These are phyloP conservation scores for Lasiosphaeria ovina DNA, from an alignment of 495 filamentous ascomycete genomes.

Conservation along the genomic window DNA sequence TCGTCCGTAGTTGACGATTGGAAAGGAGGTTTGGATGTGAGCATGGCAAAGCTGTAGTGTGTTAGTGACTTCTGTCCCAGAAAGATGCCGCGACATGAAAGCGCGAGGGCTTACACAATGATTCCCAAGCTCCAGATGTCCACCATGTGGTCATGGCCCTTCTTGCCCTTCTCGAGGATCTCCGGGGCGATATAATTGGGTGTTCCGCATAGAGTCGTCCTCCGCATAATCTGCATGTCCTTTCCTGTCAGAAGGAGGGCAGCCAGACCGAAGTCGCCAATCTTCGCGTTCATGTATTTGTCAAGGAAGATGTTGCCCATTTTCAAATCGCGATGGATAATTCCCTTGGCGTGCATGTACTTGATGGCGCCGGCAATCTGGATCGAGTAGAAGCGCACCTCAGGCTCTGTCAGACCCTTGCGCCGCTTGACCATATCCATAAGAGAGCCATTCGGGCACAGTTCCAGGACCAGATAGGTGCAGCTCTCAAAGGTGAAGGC, in stretches of 20 bases:
- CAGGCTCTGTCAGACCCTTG: slow-evolving; percentile 81
- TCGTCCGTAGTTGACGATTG: slow-evolving; percentile 83
- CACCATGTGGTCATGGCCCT: slow-evolving; percentile 84
- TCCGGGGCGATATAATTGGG: slow-evolving; percentile 99
- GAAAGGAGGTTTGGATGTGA: slow-evolving; percentile 85
- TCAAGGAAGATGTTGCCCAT: slow-evolving; percentile 98
- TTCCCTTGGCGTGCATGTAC: slow-evolving; percentile 90
- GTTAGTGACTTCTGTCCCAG: slow-evolving; percentile 17
- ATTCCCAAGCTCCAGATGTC: slow-evolving; percentile 98
- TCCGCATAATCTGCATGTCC: slow-evolving; percentile 69
- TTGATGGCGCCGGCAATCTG: slow-evolving; percentile 96
- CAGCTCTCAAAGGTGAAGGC: slow-evolving; percentile 86
- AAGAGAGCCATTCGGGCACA: slow-evolving; percentile 94
- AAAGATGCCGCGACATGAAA: not conserved
- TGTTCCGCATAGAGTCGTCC: slow-evolving; percentile 92
- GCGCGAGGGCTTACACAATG: slow-evolving; percentile 66
- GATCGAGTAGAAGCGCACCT: slow-evolving; percentile 86
- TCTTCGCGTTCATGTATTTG: slow-evolving; percentile 93
- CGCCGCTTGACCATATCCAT: slow-evolving; percentile 96
- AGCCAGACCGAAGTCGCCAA: slow-evolving; percentile 97
- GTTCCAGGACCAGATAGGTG: slow-evolving; percentile 90
- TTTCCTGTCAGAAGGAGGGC: slow-evolving; percentile 83
- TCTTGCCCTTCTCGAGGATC: slow-evolving; percentile 80
- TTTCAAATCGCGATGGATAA: slow-evolving; percentile 96
- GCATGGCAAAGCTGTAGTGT: slow-evolving; percentile 70